phyloP scores from a whole-genome alignment of 352 stramenopile species.

The Aphanomyces euteiches region DNA sequence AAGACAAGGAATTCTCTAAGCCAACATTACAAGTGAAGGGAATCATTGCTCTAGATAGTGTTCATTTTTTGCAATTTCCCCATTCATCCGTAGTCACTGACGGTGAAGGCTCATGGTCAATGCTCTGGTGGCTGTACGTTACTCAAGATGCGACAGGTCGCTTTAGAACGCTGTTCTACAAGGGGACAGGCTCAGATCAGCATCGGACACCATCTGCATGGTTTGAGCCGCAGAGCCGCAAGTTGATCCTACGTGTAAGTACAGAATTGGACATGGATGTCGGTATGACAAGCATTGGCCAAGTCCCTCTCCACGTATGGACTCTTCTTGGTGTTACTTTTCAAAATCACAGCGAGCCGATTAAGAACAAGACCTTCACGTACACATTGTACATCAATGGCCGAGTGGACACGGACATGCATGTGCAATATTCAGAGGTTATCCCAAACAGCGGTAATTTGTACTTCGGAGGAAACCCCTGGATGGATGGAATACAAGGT shows the following conservation, averaged over 20 bases:
- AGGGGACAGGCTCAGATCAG: conserved; percentile 56
- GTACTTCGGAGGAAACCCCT: conserved; percentile 62
- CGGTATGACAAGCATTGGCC: conserved; percentile 45
- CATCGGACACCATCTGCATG: conserved; percentile 78
- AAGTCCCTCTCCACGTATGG: conserved; percentile 57
- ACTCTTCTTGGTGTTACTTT: conserved; percentile 69
- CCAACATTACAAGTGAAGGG: conserved; percentile 46
- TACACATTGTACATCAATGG: conserved; percentile 68
- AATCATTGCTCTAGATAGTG: conserved; percentile 47
- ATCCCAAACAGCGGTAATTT: conserved; percentile 54
- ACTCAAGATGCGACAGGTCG: conserved; percentile 49
- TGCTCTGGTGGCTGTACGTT: conserved; percentile 67
- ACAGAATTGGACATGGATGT: conserved; percentile 52
- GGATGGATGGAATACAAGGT: conserved; percentile 57
- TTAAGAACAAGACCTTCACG: background rate
- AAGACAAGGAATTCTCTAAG: too few species aligned
- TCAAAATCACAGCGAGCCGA: conserved; percentile 45
- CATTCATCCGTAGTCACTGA: conserved; percentile 32
- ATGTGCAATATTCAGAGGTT: conserved; percentile 42
- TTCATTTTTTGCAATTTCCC: conserved; percentile 45
- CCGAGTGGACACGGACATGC: conserved; percentile 45
- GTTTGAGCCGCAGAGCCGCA: conserved; percentile 63
- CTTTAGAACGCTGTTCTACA: conserved; percentile 77
- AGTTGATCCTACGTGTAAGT: conserved; percentile 65
- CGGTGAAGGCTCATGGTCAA: conserved; percentile 51